These are phyloP conservation scores for Trypanosoma theileri DNA, from an alignment of 208 protist species.

Conservation along the genomic window DNA sequence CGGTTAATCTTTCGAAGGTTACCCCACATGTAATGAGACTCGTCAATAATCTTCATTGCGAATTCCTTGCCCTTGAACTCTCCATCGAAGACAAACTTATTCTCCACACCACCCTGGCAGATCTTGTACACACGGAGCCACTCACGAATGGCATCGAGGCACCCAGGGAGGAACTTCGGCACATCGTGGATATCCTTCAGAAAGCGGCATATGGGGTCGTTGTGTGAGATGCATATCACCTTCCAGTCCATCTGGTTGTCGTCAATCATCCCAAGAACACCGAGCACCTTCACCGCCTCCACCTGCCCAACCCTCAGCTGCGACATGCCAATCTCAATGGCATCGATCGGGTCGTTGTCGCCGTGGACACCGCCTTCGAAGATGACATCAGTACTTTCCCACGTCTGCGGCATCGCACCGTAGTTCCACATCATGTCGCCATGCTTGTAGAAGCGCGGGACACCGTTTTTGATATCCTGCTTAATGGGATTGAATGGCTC, in stretches of 20 bases:
- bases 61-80: constrained; percentile 88
- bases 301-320: constrained; percentile 85
- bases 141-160: constrained; percentile 85
- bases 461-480: constrained; percentile 95
- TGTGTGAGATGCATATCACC: constrained; percentile 90
- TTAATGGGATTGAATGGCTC: constrained; percentile 96
- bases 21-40: constrained; percentile 92
- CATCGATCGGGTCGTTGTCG: constrained; percentile 93
- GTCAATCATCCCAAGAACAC: constrained; percentile 93
- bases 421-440: constrained; percentile 97
- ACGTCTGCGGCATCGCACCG: constrained; percentile 95
- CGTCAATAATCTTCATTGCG: constrained; percentile 85
- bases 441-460: constrained; percentile 96
- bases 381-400: constrained; percentile 92
- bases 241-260: constrained; percentile 96
- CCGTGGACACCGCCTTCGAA: constrained; percentile 82
- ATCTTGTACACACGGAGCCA: constrained; percentile 94
- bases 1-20: constrained; percentile 89
- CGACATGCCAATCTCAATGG: constrained; percentile 87
- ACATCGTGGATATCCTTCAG: constrained; percentile 90
- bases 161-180: constrained; percentile 87
- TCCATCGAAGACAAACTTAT: constrained; percentile 90
- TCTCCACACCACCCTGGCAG: constrained; percentile 89
- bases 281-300: constrained; percentile 87
- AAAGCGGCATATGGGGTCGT: constrained; percentile 88